A percentile compares a stretch with the other conserved stretches of the same genome.
These are phyloP conservation scores for Lipomyces sp. DNA, from an alignment of 805 yeast genomes.

Conservation along the genomic window DNA sequence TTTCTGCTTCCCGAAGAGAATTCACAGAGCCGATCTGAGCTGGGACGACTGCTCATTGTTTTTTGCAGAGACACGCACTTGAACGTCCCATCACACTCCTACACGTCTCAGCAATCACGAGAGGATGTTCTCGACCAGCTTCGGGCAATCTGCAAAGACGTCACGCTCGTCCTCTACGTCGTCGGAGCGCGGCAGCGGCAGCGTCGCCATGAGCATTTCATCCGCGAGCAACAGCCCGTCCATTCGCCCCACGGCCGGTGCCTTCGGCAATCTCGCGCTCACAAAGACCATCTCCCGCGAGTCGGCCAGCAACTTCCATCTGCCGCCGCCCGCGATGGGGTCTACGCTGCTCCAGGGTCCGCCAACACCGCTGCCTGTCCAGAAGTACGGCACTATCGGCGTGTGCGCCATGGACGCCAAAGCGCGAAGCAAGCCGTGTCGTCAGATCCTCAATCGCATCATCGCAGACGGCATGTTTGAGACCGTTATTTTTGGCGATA, in stretches of 20 bases:
- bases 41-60: too few relatives aligned
- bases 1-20: too few relatives aligned
- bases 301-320: constrained; percentile 9
- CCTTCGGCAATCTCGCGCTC: constrained; percentile 16
- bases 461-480: constrained; percentile 91
- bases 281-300: constrained; percentile 25
- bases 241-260: neutral
- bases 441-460: constrained; percentile 81
- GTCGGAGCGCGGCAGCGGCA: constrained; percentile 2
- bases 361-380: constrained; percentile 16
- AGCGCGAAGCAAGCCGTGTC: constrained; percentile 91
- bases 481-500: constrained; percentile 94
- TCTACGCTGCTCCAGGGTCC: constrained; percentile 27
- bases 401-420: constrained; percentile 99
- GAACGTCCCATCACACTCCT: too few relatives aligned
- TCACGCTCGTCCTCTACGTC: constrained; percentile 16
- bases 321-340: constrained; percentile 19
- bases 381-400: constrained; percentile 81
- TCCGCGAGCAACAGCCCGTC: too few relatives aligned
- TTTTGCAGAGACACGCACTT: too few relatives aligned
- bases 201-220: too few relatives aligned
- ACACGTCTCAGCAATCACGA: too few relatives aligned
- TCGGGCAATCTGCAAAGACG: constrained; percentile 5
- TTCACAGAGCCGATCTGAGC: too few relatives aligned
- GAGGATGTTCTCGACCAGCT: neutral